Evolutionary conservation across 257 asterid species (phyloP).

Genomic region (Solanum habrochaites): DNA sequence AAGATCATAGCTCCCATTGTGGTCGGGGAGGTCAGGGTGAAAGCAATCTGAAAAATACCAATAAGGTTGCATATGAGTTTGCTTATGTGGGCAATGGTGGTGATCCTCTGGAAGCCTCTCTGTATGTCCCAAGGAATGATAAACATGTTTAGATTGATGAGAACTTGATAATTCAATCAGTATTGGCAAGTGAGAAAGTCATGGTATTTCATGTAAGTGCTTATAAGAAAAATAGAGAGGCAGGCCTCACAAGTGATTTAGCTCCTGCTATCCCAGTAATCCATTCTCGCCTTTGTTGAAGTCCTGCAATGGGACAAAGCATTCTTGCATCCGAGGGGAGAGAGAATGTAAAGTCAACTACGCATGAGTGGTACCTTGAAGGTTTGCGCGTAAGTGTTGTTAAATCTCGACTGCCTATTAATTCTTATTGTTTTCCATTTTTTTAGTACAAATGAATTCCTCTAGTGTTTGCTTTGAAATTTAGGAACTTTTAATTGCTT

Average conservation of each 20-base stretch:
- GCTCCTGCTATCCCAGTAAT: conserved; percentile 45
- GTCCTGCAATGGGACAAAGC: neutral
- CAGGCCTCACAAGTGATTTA: conserved; percentile 47
- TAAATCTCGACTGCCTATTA: too few species aligned
- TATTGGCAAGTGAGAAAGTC: conserved; percentile 55
- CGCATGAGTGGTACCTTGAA: too few species aligned
- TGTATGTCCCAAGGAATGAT: conserved; percentile 62
- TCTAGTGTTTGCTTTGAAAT: too few species aligned
- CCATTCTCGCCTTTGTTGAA: conserved; percentile 7
- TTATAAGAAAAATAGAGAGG: conserved; percentile 27
- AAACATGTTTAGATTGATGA: conserved; percentile 65
- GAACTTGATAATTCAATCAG: conserved; percentile 53
- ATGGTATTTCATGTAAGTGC: conserved; percentile 31
- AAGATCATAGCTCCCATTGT: conserved; percentile 17
- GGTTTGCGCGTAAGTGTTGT: too few species aligned
- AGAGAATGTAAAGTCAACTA: conserved; percentile 40
- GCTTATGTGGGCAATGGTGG: conserved; percentile 29
- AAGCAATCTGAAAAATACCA: neutral
- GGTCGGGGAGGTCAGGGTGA: neutral
- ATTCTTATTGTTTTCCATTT: too few species aligned
- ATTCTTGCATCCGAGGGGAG: conserved; percentile 45
- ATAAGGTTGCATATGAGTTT: conserved; percentile 19
- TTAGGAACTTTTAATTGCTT: too few species aligned
- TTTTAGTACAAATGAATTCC: too few species aligned
- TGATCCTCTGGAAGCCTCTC: conserved; percentile 48